These are phyloP conservation scores for Fraxinus platypoda DNA, from an alignment of 305 asterid genomes.

Conservation along the genomic window DNA sequence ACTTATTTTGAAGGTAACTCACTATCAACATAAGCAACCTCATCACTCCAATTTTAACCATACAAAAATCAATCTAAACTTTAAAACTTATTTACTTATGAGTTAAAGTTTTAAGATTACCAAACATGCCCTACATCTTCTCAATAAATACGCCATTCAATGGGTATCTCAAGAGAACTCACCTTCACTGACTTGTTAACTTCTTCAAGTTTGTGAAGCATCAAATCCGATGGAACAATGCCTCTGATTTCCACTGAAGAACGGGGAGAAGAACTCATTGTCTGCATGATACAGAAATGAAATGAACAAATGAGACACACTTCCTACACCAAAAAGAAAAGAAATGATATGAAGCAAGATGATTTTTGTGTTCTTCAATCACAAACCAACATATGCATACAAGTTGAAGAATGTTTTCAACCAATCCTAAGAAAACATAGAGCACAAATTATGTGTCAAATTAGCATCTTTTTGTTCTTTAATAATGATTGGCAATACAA, in stretches of 20 bases:
- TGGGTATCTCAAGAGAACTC: background rate
- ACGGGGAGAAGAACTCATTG: constrained; percentile 38
- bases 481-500: background rate
- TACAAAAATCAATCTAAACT: background rate
- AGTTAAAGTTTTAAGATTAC: background rate
- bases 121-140: background rate
- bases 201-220: constrained; percentile 68
- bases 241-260: constrained; percentile 38
- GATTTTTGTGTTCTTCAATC: background rate
- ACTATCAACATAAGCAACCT: background rate
- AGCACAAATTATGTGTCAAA: background rate
- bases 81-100: background rate
- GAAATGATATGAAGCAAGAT: background rate
- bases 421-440: background rate
- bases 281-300: constrained; percentile 38
- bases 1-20: background rate
- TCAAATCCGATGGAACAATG: constrained; percentile 42
- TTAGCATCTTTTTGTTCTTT: background rate
- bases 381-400: background rate
- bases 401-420: background rate
- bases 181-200: constrained; percentile 67
- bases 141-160: background rate
- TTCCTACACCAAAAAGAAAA: background rate
- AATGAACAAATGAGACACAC: background rate
- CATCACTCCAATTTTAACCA: background rate